These are phyloP conservation scores for Acanthamoeba quina DNA, from an alignment of 208 protist species.

Conservation along the genomic window DNA sequence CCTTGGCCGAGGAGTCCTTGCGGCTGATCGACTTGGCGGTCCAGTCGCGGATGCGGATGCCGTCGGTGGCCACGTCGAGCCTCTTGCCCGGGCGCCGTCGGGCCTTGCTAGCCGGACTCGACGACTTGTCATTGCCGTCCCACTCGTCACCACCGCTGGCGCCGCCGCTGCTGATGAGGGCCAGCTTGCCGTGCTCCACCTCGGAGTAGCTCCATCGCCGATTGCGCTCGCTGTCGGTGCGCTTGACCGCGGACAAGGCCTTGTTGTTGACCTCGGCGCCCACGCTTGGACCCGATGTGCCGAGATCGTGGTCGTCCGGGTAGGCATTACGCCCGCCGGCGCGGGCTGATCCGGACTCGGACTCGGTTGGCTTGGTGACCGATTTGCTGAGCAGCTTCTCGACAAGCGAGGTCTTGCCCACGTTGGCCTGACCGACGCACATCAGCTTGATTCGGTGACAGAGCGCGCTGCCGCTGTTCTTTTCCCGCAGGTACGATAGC, in stretches of 20 bases:
- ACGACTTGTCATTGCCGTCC: neutral
- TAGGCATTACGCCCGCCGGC: neutral
- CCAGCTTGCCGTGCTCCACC: slow-evolving; percentile 43
- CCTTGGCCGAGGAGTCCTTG: neutral
- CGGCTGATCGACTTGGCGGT: neutral
- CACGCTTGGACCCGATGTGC: neutral
- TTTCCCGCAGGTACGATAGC: slow-evolving; percentile 12
- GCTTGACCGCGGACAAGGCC: neutral
- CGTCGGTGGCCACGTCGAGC: slow-evolving; percentile 59
- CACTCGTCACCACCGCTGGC: neutral
- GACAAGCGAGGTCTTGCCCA: slow-evolving; percentile 53
- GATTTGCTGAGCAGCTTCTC: slow-evolving; percentile 63
- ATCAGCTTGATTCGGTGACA: slow-evolving; percentile 39
- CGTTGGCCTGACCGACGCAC: slow-evolving; percentile 67
- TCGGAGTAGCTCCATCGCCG: slow-evolving; percentile 48
- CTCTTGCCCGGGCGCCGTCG: neutral
- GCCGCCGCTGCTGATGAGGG: slow-evolving; percentile 9
- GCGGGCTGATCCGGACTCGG: neutral
- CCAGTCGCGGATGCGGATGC: slow-evolving; percentile 49
- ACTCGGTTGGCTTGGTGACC: slow-evolving; percentile 23
- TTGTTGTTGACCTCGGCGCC: neutral
- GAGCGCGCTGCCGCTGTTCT: slow-evolving; percentile 10
- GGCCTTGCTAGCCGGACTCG: neutral
- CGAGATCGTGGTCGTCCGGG: neutral
- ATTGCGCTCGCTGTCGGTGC: slow-evolving; percentile 32